Evolutionary conservation across 1,139 yeast species (phyloP).

Genomic region (Magnusiomyces sp.): DNA sequence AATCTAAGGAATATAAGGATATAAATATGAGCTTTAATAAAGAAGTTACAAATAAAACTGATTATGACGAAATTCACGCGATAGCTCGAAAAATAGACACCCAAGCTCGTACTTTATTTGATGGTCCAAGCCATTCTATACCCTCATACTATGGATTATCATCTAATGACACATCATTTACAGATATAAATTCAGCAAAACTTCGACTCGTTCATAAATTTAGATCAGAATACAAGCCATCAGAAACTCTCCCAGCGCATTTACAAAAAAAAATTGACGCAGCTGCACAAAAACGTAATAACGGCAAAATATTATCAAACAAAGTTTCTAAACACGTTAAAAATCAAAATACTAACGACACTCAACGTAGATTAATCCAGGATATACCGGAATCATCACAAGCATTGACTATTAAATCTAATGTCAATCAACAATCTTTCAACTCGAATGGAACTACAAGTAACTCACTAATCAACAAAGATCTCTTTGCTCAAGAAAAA

Average conservation of each 20-base stretch:
- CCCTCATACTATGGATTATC: too few relatives aligned
- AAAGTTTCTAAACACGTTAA: slow-evolving; percentile 1
- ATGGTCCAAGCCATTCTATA: too few relatives aligned
- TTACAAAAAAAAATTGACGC: slow-evolving; percentile 17
- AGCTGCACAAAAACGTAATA: slow-evolving; percentile 11
- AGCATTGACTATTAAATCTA: slow-evolving; percentile 10
- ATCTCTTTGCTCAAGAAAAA: slow-evolving; percentile 17
- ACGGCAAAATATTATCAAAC: too few relatives aligned
- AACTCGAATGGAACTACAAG: slow-evolving; percentile 1
- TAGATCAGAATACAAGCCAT: slow-evolving; percentile 17
- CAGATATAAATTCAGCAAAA: slow-evolving; percentile 3
- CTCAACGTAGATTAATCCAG: slow-evolving; percentile 16
- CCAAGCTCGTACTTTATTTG: too few relatives aligned
- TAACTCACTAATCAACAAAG: slow-evolving; percentile 9
- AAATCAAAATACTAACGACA: slow-evolving; percentile 12
- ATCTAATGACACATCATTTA: too few relatives aligned
- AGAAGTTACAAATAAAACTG: too few relatives aligned
- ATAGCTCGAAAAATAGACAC: too few relatives aligned
- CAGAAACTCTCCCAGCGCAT: slow-evolving; percentile 20
- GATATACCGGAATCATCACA: slow-evolving; percentile 16
- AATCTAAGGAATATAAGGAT: too few relatives aligned
- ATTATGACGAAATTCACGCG: too few relatives aligned
- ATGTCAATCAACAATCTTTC: not conserved
- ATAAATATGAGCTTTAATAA: too few relatives aligned
- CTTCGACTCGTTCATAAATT: slow-evolving; percentile 16